phyloP scores from a whole-genome alignment of 1,284 basidiomycete species.

The Microbotryum saponariae region DNA sequence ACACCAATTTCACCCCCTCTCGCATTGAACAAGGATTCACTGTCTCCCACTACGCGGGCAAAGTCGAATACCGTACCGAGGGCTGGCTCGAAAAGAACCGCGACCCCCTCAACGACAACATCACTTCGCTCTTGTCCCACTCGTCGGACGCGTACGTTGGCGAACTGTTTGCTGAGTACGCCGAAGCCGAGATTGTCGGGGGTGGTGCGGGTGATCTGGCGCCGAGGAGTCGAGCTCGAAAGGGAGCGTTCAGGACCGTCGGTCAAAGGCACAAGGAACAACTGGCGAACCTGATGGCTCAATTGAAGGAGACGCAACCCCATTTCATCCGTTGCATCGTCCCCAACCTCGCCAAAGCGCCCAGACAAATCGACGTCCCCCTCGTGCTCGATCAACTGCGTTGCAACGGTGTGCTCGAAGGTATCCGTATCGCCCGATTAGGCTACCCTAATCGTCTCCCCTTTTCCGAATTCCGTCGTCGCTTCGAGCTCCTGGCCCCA shows the following conservation, averaged over 20 bases:
- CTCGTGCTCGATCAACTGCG: slow-evolving; percentile 93
- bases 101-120: slow-evolving; percentile 94
- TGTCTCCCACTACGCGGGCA: slow-evolving; percentile 92
- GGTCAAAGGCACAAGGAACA: slow-evolving; percentile 96
- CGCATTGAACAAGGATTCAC: slow-evolving; percentile 89
- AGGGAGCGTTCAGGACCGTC: slow-evolving; percentile 94
- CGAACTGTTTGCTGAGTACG: slow-evolving; percentile 75
- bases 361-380: slow-evolving; percentile 84
- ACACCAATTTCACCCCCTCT: slow-evolving; percentile 72
- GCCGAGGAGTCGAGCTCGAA: slow-evolving; percentile 66
- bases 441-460: slow-evolving; percentile 96
- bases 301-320: slow-evolving; percentile 88
- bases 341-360: slow-evolving; percentile 86
- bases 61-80: slow-evolving; percentile 91
- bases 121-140: slow-evolving; percentile 77
- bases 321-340: slow-evolving; percentile 99
- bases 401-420: slow-evolving; percentile 98
- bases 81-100: slow-evolving; percentile 99
- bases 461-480: slow-evolving; percentile 93
- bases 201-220: slow-evolving; percentile 38
- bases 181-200: slow-evolving; percentile 38
- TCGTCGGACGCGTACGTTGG: slow-evolving; percentile 79
- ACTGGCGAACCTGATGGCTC: slow-evolving; percentile 80
- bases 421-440: slow-evolving; percentile 93
- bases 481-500: slow-evolving; percentile 92